phyloP scores from a whole-genome alignment of 257 asterid genomes.

The Przewalskia tangutica region DNA sequence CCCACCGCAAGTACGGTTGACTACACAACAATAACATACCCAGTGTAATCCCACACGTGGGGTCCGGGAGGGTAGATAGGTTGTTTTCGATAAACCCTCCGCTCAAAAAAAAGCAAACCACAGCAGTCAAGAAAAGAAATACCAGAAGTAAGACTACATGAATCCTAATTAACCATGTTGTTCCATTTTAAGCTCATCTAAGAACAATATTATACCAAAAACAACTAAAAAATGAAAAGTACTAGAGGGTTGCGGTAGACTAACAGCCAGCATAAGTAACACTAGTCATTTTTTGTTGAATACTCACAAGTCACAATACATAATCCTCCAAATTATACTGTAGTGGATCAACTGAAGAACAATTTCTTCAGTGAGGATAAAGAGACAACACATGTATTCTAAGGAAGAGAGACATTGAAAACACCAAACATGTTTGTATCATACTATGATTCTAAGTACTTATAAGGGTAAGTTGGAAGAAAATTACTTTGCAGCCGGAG shows the following conservation, averaged over 20 bases:
- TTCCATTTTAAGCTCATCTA: not conserved
- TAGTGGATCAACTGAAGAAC: not conserved
- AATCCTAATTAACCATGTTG: not conserved
- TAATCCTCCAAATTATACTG: not conserved
- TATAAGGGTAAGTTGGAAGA: not conserved
- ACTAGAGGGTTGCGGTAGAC: not conserved
- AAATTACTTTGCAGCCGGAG: constrained; percentile 32
- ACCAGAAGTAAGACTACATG: not conserved
- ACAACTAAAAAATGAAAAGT: not conserved
- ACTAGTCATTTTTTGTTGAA: not conserved
- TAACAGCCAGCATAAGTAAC: not conserved
- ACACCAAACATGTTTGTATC: not conserved
- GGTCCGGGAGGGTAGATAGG: too few species aligned
- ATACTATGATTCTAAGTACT: not conserved
- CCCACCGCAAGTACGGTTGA: not conserved
- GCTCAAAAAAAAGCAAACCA: too few species aligned
- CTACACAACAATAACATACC: not conserved
- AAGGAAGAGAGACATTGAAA: not conserved
- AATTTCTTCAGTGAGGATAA: not conserved
- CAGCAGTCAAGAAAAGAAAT: too few species aligned
- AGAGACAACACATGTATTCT: not conserved
- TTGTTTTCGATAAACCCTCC: too few species aligned
- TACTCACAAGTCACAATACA: not conserved
- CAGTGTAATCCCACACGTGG: too few species aligned
- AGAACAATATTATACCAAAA: not conserved